These are phyloP conservation scores for Xylariaceae sp. DNA, from an alignment of 2,329 filamentous ascomycete species.

Conservation along the genomic window DNA sequence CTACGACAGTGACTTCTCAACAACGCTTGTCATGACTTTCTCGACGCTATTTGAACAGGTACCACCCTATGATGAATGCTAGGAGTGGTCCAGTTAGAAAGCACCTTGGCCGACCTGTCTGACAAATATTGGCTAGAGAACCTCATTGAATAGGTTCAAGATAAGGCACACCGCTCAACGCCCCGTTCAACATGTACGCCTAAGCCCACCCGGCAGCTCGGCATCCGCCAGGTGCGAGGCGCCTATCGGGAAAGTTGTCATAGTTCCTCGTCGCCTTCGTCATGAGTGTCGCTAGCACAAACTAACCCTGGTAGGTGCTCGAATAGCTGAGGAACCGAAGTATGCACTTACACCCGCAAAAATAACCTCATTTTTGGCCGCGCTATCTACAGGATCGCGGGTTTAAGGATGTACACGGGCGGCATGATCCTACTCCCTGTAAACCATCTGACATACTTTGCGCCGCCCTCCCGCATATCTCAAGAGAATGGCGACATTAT, in stretches of 20 bases:
- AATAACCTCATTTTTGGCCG: slow-evolving; percentile 13
- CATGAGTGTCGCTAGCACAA: too few species aligned
- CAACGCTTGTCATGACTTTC: too few species aligned
- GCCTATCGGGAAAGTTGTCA: too few species aligned
- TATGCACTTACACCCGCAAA: slow-evolving; percentile 13
- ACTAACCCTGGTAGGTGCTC: slow-evolving; percentile 9
- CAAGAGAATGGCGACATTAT: slow-evolving; percentile 11
- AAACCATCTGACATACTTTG: slow-evolving; percentile 17
- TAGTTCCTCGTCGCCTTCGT: too few species aligned
- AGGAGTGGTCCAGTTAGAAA: slow-evolving; percentile 1
- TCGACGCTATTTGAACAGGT: too few species aligned
- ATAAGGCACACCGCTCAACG: not conserved
- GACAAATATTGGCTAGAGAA: slow-evolving; percentile 2
- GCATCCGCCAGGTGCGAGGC: slow-evolving; percentile 4
- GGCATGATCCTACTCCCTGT: slow-evolving; percentile 16
- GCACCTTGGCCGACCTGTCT: slow-evolving; percentile 1
- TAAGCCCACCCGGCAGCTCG: slow-evolving; percentile 5
- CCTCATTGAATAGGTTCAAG: not conserved
- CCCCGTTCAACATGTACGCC: slow-evolving; percentile 2
- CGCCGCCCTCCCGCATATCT: not conserved
- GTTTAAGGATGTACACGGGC: slow-evolving; percentile 14
- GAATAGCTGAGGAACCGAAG: slow-evolving; percentile 14
- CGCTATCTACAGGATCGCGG: slow-evolving; percentile 9
- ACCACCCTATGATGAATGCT: too few species aligned
- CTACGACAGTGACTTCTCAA: too few species aligned